Evolutionary conservation across 495 filamentous ascomycete species (phyloP).

Genomic region (Penicillium argentinense): DNA sequence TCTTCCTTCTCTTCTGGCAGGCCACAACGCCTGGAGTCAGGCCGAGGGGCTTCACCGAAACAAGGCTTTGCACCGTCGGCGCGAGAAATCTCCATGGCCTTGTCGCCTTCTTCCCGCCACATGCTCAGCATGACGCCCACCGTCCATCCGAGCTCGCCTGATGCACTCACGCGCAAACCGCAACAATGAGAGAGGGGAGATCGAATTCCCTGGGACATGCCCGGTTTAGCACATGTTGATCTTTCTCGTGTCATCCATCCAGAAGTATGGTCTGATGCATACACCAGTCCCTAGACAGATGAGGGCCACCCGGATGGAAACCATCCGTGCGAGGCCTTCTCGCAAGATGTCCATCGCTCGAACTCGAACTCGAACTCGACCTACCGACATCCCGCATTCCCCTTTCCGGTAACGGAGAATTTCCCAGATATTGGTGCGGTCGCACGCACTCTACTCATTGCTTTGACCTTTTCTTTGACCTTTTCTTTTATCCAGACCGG

Average conservation of each 20-base stretch:
- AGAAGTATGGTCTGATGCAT: too few species aligned
- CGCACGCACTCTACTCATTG: not conserved
- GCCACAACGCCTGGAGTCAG: slow-evolving; percentile 8
- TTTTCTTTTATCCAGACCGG: slow-evolving; percentile 11
- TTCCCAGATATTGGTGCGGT: not conserved
- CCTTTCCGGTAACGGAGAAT: too few species aligned
- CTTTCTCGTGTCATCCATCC: too few species aligned
- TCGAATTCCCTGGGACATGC: too few species aligned
- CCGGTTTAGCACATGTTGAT: too few species aligned
- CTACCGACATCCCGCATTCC: not conserved
- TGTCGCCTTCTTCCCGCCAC: slow-evolving; percentile 30
- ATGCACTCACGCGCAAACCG: slow-evolving; percentile 14
- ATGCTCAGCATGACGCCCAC: slow-evolving; percentile 34
- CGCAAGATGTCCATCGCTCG: not conserved
- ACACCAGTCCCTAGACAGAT: too few species aligned
- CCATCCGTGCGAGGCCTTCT: not conserved
- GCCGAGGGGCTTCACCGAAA: slow-evolving; percentile 15
- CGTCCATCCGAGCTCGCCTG: slow-evolving; percentile 19
- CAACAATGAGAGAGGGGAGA: slow-evolving; percentile 5
- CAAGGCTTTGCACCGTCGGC: slow-evolving; percentile 15
- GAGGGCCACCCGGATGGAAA: slow-evolving; percentile 1
- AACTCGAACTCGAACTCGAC: not conserved
- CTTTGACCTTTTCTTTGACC: not conserved
- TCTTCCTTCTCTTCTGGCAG: slow-evolving; percentile 21
- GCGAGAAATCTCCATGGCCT: slow-evolving; percentile 25